Evolutionary conservation across 768 basidiomycete species (phyloP).

Genomic region (Paxillus rubicundulus): DNA sequence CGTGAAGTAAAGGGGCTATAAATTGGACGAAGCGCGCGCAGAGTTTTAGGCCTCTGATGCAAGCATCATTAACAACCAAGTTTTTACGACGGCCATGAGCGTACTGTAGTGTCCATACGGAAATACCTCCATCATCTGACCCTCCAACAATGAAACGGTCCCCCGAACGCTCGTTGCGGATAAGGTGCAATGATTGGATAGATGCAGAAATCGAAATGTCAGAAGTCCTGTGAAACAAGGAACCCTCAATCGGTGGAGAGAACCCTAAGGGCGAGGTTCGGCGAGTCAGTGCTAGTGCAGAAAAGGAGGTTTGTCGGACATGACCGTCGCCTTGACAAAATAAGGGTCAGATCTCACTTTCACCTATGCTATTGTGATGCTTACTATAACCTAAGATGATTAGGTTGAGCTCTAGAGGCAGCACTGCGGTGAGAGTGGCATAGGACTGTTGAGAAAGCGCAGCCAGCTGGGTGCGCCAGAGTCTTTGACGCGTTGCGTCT

Average conservation of each 20-base stretch:
- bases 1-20: constrained; percentile 56
- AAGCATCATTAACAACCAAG: not conserved
- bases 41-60: constrained; percentile 56
- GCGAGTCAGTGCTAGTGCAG: constrained; percentile 28
- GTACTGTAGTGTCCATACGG: constrained; percentile 69
- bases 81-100: constrained; percentile 15
- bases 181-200: constrained; percentile 46
- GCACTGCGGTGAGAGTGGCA: constrained; percentile 35
- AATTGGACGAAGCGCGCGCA: constrained; percentile 75
- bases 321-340: constrained; percentile 47
- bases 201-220: constrained; percentile 46
- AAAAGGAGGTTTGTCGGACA: constrained; percentile 46
- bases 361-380: constrained; percentile 13
- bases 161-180: constrained; percentile 56
- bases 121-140: constrained; percentile 73
- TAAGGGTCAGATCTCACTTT: not conserved
- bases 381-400: constrained; percentile 67
- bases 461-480: constrained; percentile 21
- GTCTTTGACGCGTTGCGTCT: constrained; percentile 6
- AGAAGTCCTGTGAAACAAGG: constrained; percentile 39
- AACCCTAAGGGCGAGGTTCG: not conserved
- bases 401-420: constrained; percentile 56
- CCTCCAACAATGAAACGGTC: constrained; percentile 71
- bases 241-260: constrained; percentile 1
- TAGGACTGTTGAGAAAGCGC: constrained; percentile 2